Evolutionary conservation across 106 monocot species (phyloP).

Genomic region (Dendrobium officinale): DNA sequence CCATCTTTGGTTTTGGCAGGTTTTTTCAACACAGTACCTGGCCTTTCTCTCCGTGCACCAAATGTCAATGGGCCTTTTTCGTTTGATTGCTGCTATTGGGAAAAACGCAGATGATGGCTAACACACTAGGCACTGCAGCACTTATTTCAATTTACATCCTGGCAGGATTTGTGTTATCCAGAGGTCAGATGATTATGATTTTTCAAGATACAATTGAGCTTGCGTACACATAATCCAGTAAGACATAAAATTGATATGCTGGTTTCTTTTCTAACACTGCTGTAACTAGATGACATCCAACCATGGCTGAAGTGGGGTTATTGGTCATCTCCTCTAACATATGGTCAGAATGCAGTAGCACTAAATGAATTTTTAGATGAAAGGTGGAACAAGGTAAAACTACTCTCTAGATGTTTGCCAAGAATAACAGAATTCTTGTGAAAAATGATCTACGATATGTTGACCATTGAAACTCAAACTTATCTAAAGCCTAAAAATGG

Average conservation of each 20-base stretch:
- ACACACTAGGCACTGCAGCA: slow-evolving; percentile 30
- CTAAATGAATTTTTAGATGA: slow-evolving; percentile 83
- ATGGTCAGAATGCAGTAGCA: slow-evolving; percentile 68
- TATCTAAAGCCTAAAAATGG: not conserved
- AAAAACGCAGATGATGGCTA: slow-evolving; percentile 60
- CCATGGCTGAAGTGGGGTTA: slow-evolving; percentile 76
- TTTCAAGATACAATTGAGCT: not conserved
- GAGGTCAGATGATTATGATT: slow-evolving; percentile 28
- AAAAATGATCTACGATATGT: not conserved
- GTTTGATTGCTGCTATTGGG: slow-evolving; percentile 36
- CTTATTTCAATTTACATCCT: slow-evolving; percentile 36
- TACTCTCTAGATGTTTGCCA: not conserved
- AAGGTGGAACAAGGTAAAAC: slow-evolving; percentile 60
- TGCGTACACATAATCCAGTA: not conserved
- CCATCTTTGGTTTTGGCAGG: slow-evolving; percentile 15
- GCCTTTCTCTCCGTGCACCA: slow-evolving; percentile 49
- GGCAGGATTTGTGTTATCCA: slow-evolving; percentile 50
- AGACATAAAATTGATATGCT: slow-evolving; percentile 3
- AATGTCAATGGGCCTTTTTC: slow-evolving; percentile 55
- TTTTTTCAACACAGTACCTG: slow-evolving; percentile 60
- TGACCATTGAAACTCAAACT: not conserved
- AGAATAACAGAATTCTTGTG: not conserved
- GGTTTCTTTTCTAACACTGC: not conserved
- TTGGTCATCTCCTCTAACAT: slow-evolving; percentile 78
- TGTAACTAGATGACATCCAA: slow-evolving; percentile 43